These are phyloP conservation scores for Ceriops decandra DNA, from an alignment of 345 rosid species.

Conservation along the genomic window DNA sequence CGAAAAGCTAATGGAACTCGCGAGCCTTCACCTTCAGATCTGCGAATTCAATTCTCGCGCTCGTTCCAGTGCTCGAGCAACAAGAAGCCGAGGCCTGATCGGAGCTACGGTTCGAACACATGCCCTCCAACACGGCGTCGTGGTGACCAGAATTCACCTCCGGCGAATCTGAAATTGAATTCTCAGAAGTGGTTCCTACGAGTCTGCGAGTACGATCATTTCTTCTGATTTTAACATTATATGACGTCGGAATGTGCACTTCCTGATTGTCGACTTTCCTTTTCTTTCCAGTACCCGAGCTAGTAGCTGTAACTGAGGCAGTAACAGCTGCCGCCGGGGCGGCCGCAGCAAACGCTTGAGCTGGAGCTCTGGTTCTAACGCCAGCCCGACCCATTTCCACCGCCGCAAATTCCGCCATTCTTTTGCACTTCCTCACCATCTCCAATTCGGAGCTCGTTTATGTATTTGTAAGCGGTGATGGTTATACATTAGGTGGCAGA, in stretches of 20 bases:
- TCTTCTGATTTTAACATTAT: slow-evolving; percentile 37
- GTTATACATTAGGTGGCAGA: background rate
- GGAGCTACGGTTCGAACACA: slow-evolving; percentile 25
- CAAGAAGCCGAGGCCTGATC: slow-evolving; percentile 43
- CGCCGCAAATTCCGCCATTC: slow-evolving; percentile 25
- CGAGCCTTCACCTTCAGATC: slow-evolving; percentile 49
- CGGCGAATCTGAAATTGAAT: slow-evolving; percentile 2
- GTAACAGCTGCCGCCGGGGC: slow-evolving; percentile 8
- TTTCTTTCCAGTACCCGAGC: slow-evolving; percentile 14
- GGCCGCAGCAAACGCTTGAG: slow-evolving; percentile 18
- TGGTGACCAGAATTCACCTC: slow-evolving; percentile 6
- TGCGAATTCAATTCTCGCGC: slow-evolving; percentile 33
- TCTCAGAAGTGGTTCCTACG: slow-evolving; percentile 10
- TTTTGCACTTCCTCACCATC: slow-evolving; percentile 12
- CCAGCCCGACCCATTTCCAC: slow-evolving; percentile 35
- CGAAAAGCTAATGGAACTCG: slow-evolving; percentile 1
- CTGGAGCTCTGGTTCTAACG: slow-evolving; percentile 32
- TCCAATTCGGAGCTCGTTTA: background rate
- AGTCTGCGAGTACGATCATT: slow-evolving; percentile 3
- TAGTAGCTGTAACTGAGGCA: background rate
- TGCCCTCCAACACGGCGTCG: slow-evolving; percentile 12
- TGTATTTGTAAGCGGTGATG: background rate
- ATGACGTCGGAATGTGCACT: slow-evolving; percentile 9
- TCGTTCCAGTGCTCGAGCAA: slow-evolving; percentile 51
- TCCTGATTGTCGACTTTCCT: slow-evolving; percentile 19